These are phyloP conservation scores for Blastomyces parvus DNA, from an alignment of 2,329 filamentous ascomycete genomes.

Conservation along the genomic window DNA sequence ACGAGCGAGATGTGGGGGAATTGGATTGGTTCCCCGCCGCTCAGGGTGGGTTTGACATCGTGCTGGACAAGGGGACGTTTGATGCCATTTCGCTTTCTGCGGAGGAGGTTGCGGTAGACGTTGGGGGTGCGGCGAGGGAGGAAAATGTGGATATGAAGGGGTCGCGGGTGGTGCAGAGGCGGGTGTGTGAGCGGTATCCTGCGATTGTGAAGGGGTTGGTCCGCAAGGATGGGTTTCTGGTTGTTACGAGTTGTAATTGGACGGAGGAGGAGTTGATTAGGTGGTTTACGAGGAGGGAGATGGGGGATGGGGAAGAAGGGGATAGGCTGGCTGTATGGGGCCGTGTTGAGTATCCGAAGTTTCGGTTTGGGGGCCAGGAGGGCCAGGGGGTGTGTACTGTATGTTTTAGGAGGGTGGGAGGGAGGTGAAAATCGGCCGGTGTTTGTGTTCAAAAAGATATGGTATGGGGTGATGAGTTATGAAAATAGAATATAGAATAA, in stretches of 20 bases:
- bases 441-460: not conserved
- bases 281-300: slow-evolving; percentile 58
- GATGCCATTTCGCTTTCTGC: slow-evolving; percentile 73
- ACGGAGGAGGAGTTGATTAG: slow-evolving; percentile 72
- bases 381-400: slow-evolving; percentile 84
- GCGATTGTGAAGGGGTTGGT: slow-evolving; percentile 59
- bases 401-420: slow-evolving; percentile 55
- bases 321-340: slow-evolving; percentile 52
- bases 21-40: slow-evolving; percentile 33
- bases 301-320: slow-evolving; percentile 19
- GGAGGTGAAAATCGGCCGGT: not conserved
- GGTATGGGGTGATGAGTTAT: not conserved
- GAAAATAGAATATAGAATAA: not conserved
- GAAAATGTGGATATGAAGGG: slow-evolving; percentile 35
- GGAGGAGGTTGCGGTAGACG: slow-evolving; percentile 20
- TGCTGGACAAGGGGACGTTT: slow-evolving; percentile 97
- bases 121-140: slow-evolving; percentile 28
- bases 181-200: slow-evolving; percentile 67
- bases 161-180: slow-evolving; percentile 31
- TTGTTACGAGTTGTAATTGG: slow-evolving; percentile 98
- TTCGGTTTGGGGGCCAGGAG: slow-evolving; percentile 79
- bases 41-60: slow-evolving; percentile 64
- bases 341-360: slow-evolving; percentile 70
- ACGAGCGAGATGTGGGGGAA: slow-evolving; percentile 20
- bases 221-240: slow-evolving; percentile 58